Base-by-base conservation (phyloP, 129 eudicot genomes). In the Tanacetum coccineum region DNA sequence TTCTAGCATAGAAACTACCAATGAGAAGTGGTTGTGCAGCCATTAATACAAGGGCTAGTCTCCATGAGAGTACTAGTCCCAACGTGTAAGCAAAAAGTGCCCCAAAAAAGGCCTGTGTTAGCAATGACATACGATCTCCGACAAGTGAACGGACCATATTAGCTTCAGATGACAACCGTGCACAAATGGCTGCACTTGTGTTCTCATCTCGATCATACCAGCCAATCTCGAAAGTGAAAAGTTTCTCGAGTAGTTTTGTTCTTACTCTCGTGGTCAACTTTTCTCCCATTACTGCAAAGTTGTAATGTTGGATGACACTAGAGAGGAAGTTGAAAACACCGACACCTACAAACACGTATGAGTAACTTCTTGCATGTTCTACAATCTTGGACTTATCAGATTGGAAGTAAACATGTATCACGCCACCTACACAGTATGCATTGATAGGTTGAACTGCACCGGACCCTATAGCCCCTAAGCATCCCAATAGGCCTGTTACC, bases 151-250 rank as follows among this genome's bases (percentile, higher is more conserved):
- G 78, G 2, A 88, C 89, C 85, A 80, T 76, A 66, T 76, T 83
- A 30, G 92, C 89, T 63, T 88, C 92, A 4, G 84, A 78, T 19
- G 96, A 78, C 39, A 88, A 64, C 46, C 85, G 78, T 59, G 96
- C 84, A 60, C 86, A 82, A 76, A 88, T 71, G 46, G 91, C 91
- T 10, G 85, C 96, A 64, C 91, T 88, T 4, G 96, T 85, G 79
- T 88, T 88, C 55, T 82, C 89, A 12, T 84, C 88, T 52, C 67
- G 83, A 71, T 88, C 96, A 53, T 78, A 88, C 96, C 96, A 88
- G 8, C 92, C 92, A 17, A 88, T 70, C 67, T 85, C 93, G 47
- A 88, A 88, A 18, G 85, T 85, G 78, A 88, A 49, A 9, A 88
- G 53, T 25, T 88, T 88, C 45, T 74, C 74, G 9, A 88, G 79